A percentile compares a stretch with the other conserved stretches of the same genome.
Conservation (phyloP, 2,329 filamentous ascomycete species). For the Diaporthe capsici region DNA sequence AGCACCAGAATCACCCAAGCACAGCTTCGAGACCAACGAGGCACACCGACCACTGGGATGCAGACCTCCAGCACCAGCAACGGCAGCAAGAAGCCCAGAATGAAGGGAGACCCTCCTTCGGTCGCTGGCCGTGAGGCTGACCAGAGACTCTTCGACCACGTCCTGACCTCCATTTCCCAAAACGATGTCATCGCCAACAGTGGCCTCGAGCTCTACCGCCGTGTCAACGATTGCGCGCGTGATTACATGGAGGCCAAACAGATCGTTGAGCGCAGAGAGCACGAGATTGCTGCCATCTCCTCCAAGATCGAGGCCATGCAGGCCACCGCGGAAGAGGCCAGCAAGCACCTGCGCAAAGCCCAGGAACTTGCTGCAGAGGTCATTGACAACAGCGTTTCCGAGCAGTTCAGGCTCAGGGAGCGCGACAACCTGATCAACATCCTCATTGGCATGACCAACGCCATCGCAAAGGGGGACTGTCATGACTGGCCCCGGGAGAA, state of each 20-base stretch:
- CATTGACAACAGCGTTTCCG: slow-evolving; percentile 6
- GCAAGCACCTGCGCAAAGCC: background rate
- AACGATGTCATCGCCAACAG: slow-evolving; percentile 15
- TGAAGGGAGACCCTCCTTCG: background rate
- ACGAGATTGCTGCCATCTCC: slow-evolving; percentile 28
- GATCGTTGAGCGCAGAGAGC: slow-evolving; percentile 10
- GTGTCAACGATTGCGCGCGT: slow-evolving; percentile 9
- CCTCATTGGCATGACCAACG: background rate
- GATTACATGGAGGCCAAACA: slow-evolving; percentile 13
- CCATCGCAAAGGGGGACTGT: background rate
- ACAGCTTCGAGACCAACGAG: background rate
- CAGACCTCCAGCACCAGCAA: background rate
- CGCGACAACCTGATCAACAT: background rate
- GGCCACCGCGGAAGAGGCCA: slow-evolving; percentile 5
- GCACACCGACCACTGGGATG: too few relatives aligned
- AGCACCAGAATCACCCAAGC: background rate
- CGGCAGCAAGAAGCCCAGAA: background rate
- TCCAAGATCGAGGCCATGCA: slow-evolving; percentile 9
- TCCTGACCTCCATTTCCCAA: background rate
- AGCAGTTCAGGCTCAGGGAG: slow-evolving; percentile 10
- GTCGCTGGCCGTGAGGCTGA: background rate
- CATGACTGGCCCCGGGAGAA: slow-evolving; percentile 12
- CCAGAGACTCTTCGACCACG: background rate
- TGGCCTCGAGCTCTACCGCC: background rate
- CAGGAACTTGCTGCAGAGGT: background rate